These are phyloP conservation scores for Suillus cothurnatus DNA, from an alignment of 768 basidiomycete species.

Conservation along the genomic window DNA sequence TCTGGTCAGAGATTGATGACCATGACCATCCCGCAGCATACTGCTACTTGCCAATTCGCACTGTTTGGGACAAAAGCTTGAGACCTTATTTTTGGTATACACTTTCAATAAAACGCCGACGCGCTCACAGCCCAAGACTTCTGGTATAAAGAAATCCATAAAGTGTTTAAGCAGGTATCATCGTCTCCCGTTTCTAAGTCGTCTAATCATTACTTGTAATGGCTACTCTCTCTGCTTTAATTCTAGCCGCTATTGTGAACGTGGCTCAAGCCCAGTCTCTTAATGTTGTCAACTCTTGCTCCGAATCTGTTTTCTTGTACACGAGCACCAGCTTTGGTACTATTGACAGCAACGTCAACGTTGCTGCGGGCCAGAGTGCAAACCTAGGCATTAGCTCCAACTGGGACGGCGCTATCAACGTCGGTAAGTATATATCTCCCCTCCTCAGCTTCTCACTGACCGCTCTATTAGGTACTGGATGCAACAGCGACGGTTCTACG, in stretches of 20 bases:
- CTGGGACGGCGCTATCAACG: slow-evolving; percentile 35
- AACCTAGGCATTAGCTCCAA: slow-evolving; percentile 34
- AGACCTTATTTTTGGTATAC: background rate
- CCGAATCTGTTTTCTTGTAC: slow-evolving; percentile 29
- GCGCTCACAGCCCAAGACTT: background rate
- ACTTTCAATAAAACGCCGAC: background rate
- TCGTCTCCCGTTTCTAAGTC: background rate
- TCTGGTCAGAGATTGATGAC: background rate
- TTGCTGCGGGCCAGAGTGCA: slow-evolving; percentile 23
- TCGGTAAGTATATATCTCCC: slow-evolving; percentile 20
- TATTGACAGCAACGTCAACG: slow-evolving; percentile 28
- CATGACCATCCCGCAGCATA: background rate
- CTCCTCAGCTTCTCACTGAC: slow-evolving; percentile 13
- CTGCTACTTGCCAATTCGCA: background rate
- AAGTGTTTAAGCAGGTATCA: background rate
- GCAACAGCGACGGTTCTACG: slow-evolving; percentile 17
- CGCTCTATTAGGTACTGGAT: slow-evolving; percentile 28
- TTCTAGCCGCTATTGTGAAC: slow-evolving; percentile 21
- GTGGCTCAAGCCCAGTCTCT: slow-evolving; percentile 30
- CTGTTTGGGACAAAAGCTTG: background rate
- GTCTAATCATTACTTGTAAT: slow-evolving; percentile 15
- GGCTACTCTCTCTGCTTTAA: slow-evolving; percentile 21
- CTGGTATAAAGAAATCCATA: background rate
- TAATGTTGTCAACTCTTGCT: slow-evolving; percentile 29
- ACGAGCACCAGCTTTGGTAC: slow-evolving; percentile 32